Conservation (phyloP, 495 filamentous ascomycete genomes). For the Articulospora tetracladia region DNA sequence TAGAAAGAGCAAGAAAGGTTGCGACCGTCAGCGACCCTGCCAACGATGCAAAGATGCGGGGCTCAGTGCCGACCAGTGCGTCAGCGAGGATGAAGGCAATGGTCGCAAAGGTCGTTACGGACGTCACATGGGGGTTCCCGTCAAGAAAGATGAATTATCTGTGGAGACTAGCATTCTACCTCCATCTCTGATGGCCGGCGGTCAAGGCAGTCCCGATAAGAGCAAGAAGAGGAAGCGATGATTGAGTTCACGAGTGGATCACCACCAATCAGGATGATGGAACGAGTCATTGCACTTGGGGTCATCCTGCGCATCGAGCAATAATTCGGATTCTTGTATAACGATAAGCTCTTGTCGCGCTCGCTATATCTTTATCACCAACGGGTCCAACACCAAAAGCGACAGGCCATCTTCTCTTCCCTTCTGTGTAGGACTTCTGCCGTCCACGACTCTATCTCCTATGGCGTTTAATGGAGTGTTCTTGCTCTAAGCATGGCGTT, state of each 20-base stretch:
- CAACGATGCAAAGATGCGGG: slow-evolving; percentile 94
- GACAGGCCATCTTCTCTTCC: neutral
- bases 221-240: slow-evolving; percentile 72
- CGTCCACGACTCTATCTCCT: neutral
- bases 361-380: neutral
- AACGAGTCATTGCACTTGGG: slow-evolving; percentile 4
- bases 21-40: slow-evolving; percentile 92
- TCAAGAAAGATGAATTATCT: slow-evolving; percentile 59
- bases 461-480: neutral
- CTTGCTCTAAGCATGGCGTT: neutral
- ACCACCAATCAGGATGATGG: slow-evolving; percentile 3
- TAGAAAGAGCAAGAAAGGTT: slow-evolving; percentile 99
- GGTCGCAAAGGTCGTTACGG: slow-evolving; percentile 95
- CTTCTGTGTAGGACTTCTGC: neutral
- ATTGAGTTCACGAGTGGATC: neutral
- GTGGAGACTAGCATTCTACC: slow-evolving; percentile 31
- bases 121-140: slow-evolving; percentile 91
- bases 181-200: slow-evolving; percentile 31
- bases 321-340: neutral
- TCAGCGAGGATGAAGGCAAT: slow-evolving; percentile 96
- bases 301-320: neutral
- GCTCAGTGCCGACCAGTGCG: slow-evolving; percentile 83
- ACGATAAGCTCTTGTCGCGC: neutral
- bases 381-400: neutral
- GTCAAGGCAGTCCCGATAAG: slow-evolving; percentile 46